Percentiles rank a stretch among this genome's conserved stretches.
phyloP scores from a whole-genome alignment of 2,329 filamentous ascomycete species.

The Exophiala aquamarina region DNA sequence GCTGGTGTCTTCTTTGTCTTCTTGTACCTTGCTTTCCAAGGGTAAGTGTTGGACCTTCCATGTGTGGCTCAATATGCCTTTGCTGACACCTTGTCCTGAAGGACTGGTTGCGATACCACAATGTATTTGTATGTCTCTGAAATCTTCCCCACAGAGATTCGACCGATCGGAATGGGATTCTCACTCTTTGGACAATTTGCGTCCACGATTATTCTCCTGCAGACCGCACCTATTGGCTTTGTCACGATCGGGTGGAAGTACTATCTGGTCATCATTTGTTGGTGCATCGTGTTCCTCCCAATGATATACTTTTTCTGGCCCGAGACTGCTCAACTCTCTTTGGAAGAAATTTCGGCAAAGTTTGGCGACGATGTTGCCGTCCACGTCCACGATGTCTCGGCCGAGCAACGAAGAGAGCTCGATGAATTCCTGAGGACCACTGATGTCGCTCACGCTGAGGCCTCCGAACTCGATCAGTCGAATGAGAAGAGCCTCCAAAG shows the following conservation, averaged over 20 bases:
- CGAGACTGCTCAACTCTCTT: conserved; percentile 38
- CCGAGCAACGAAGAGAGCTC: conserved; percentile 33
- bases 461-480: too few species aligned
- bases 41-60: conserved; percentile 27
- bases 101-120: conserved; percentile 48
- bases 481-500: too few species aligned
- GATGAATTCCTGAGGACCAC: conserved; percentile 19
- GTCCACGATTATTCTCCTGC: conserved; percentile 49
- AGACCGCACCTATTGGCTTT: conserved; percentile 44
- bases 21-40: conserved; percentile 51
- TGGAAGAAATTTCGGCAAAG: conserved; percentile 48
- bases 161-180: conserved; percentile 54
- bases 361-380: conserved; percentile 55
- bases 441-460: conserved; percentile 7
- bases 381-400: conserved; percentile 44
- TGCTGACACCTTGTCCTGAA: conserved; percentile 43
- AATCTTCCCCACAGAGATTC: conserved; percentile 50
- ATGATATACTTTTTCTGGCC: conserved; percentile 41
- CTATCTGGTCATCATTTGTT: conserved; percentile 46
- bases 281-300: conserved; percentile 37
- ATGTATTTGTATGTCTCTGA: conserved; percentile 49
- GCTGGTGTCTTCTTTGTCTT: conserved; percentile 42
- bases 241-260: conserved; percentile 48
- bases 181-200: conserved; percentile 53
- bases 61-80: conserved; percentile 16